Percentiles rank a stretch among this genome's conserved stretches.
phyloP scores from a whole-genome alignment of 441 rosid species.

The Francoa sonchifolia region DNA sequence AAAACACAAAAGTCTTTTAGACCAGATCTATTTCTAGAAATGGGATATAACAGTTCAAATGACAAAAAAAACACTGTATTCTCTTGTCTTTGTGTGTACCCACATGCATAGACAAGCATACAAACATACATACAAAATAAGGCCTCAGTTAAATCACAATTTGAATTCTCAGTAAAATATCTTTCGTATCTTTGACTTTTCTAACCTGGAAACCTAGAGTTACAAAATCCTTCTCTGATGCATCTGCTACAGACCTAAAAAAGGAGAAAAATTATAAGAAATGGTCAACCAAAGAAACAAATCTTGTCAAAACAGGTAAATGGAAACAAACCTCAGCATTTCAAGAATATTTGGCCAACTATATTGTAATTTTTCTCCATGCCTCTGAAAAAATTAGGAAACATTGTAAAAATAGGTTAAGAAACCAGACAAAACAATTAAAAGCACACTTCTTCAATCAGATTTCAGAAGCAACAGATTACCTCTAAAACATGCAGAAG shows the following conservation, averaged over 20 bases:
- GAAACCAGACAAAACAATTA: conserved; percentile 4
- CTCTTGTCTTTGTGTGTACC: no score
- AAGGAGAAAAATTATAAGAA: conserved; percentile 14
- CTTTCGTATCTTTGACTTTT: conserved; percentile 12
- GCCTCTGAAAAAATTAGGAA: conserved; percentile 45
- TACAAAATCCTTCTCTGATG: conserved; percentile 83
- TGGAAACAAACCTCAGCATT: conserved; percentile 68
- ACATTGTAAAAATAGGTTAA: conserved; percentile 9
- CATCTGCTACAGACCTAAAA: conserved; percentile 86
- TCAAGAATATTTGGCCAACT: conserved; percentile 94
- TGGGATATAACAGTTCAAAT: background rate
- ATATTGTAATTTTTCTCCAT: conserved; percentile 77
- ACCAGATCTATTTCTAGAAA: conserved; percentile 2
- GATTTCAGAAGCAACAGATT: conserved; percentile 15
- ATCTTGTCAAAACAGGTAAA: conserved; percentile 4
- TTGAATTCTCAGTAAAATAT: conserved; percentile 9
- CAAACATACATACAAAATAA: background rate
- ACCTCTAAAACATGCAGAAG: conserved; percentile 97
- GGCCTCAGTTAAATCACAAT: background rate
- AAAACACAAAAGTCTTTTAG: conserved; percentile 19
- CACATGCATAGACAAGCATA: no score
- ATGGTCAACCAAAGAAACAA: background rate
- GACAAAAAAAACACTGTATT: no score
- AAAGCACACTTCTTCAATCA: conserved; percentile 16
- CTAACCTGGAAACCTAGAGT: conserved; percentile 94